Evolutionary conservation across 2,329 filamentous ascomycete species (phyloP), one percentile per base, ranked within the genome.

Genomic region (Ophiobolus disseminans): DNA sequence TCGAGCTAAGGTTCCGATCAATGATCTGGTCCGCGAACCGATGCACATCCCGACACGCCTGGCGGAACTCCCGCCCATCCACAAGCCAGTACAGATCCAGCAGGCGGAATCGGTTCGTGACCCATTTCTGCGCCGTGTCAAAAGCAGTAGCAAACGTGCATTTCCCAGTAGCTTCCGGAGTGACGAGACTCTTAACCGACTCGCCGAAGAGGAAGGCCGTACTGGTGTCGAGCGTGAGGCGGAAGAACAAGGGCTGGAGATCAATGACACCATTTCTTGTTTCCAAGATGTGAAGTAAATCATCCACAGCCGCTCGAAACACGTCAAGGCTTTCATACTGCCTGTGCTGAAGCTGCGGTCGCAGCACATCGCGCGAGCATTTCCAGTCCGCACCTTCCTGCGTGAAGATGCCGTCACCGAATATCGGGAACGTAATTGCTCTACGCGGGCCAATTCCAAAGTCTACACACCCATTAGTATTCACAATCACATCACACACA

Each of bases 161-260:
- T 22, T 65, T 55, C 13, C 53, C 55, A 9, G 48, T 43, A 28
- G 23, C 46, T 26, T 63, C 63, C 1, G 55, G 51, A 6, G 42
- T 56, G 11, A 42, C 41, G 19, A 70, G 58, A 43, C 58, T 63
- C 17, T 48, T 48, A 63, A 55, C 68, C 5, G 63, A 69, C 37
- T 83, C 75, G 5, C 87, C 86, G 37, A 89, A 86, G 4, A 90
- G 72, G 55, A 89, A 87, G 36, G 86, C 84, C 0, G 86, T 89
- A 0, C 86, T 84, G 0, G 84, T 82, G 52, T 89, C 86, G 14
- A 89, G 76, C 0, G 86, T 87, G 62, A 88, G 78, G 43, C 80
- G 78, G 62, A 88, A 88, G 62, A 88, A 86, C 7, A 87, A 70
- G 9, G 81, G 78, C 58, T 84, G 82, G 21, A 89, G 73, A 57